A percentile compares a stretch with the other conserved stretches of the same genome.
phyloP scores from a whole-genome alignment of 768 basidiomycete species.

The Boletus reticulatus region DNA sequence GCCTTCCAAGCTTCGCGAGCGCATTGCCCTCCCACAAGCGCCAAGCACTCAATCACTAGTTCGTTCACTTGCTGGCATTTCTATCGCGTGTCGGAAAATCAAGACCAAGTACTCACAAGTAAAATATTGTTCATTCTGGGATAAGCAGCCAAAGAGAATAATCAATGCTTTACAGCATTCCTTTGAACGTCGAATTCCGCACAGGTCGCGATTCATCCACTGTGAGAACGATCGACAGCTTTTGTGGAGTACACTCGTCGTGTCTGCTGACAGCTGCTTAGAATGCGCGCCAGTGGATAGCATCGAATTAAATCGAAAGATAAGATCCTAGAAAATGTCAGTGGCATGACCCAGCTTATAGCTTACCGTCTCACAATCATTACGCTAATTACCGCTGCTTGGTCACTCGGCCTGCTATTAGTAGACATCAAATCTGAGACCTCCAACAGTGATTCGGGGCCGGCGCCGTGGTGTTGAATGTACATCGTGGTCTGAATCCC shows the following conservation, averaged over 20 bases:
- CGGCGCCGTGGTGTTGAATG: constrained; percentile 40
- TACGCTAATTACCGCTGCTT: constrained; percentile 19
- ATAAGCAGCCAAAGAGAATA: constrained; percentile 23
- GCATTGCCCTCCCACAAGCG: constrained; percentile 9
- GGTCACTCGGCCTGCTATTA: background rate
- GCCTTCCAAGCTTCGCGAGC: constrained; percentile 22
- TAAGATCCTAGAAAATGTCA: constrained; percentile 17
- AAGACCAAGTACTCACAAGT: constrained; percentile 12
- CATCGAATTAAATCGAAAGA: constrained; percentile 23
- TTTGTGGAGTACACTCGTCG: constrained; percentile 17
- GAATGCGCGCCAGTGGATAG: constrained; percentile 14
- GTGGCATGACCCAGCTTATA: background rate
- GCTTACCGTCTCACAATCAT: constrained; percentile 24
- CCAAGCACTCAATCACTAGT: constrained; percentile 18
- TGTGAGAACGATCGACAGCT: constrained; percentile 19
- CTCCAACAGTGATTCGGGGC: background rate
- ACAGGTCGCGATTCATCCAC: constrained; percentile 22
- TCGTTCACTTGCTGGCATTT: constrained; percentile 19
- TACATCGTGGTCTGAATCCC: constrained; percentile 48
- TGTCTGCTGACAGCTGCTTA: constrained; percentile 15
- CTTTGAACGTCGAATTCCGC: constrained; percentile 26
- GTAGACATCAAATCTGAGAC: background rate
- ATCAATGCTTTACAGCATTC: constrained; percentile 32
- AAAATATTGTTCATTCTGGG: constrained; percentile 17
- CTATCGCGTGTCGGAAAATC: background rate